These are phyloP conservation scores for Talaromyces sp. DNA, from an alignment of 2,329 filamentous ascomycete genomes.

Conservation along the genomic window DNA sequence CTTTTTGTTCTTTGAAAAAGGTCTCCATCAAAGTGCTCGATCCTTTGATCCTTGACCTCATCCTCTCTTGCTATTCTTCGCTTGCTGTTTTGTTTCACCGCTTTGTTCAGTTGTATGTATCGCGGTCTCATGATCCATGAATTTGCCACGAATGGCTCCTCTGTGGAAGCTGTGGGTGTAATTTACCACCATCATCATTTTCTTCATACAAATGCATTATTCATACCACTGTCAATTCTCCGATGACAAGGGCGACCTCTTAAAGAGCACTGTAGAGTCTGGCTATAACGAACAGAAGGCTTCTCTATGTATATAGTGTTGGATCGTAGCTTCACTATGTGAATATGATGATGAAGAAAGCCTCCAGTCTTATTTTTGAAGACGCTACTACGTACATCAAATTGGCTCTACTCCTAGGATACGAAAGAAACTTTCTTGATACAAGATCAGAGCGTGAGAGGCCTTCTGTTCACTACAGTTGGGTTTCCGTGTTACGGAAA, in stretches of 20 bases:
- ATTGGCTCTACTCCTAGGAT: background rate
- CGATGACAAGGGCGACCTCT: background rate
- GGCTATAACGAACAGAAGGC: too few relatives aligned
- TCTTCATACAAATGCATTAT: background rate
- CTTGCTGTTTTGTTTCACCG: background rate
- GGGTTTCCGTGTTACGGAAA: background rate
- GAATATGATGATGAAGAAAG: background rate
- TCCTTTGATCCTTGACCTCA: background rate
- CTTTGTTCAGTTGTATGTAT: background rate
- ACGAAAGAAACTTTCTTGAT: background rate
- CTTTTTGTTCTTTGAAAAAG: background rate
- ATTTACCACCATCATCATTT: background rate
- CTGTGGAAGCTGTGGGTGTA: constrained; percentile 5
- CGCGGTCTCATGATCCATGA: background rate
- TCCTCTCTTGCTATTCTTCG: background rate
- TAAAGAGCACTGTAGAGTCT: too few relatives aligned
- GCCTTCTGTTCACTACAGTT: background rate
- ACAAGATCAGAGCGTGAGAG: background rate
- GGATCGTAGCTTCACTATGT: background rate
- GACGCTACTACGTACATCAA: background rate
- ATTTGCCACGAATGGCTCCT: constrained; percentile 20
- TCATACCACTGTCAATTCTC: background rate
- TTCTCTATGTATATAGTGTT: too few relatives aligned
- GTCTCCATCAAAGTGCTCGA: background rate
- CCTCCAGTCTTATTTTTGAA: background rate